These are phyloP conservation scores for Hypoxylon sp. DNA, from an alignment of 2,329 filamentous ascomycete genomes.

Conservation along the genomic window DNA sequence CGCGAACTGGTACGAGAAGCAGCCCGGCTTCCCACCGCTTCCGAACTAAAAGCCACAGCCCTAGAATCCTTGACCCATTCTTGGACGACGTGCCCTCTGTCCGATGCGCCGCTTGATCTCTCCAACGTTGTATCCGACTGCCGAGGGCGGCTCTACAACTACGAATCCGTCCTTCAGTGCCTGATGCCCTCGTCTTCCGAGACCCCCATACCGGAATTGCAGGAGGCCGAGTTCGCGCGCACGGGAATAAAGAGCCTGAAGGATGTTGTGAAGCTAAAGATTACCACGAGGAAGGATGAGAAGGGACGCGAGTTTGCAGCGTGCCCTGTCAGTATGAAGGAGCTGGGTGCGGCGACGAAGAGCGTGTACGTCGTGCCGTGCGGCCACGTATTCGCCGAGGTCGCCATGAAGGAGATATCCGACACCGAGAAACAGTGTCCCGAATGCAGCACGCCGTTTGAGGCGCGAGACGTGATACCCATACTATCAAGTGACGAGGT, in stretches of 20 bases:
- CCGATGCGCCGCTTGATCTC: slow-evolving; percentile 76
- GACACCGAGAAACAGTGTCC: slow-evolving; percentile 65
- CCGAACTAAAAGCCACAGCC: slow-evolving; percentile 88
- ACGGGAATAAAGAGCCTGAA: slow-evolving; percentile 81
- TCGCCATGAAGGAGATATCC: slow-evolving; percentile 82
- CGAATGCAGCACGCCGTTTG: slow-evolving; percentile 82
- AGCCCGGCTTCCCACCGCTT: slow-evolving; percentile 82
- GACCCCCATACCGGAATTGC: slow-evolving; percentile 59
- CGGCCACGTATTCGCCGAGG: slow-evolving; percentile 92
- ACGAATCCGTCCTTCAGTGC: slow-evolving; percentile 83
- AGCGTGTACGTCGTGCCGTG: slow-evolving; percentile 93
- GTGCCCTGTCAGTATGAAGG: slow-evolving; percentile 89
- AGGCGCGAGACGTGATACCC: slow-evolving; percentile 80
- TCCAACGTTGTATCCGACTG: slow-evolving; percentile 86
- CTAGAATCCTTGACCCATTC: slow-evolving; percentile 87
- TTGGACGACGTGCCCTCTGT: slow-evolving; percentile 91
- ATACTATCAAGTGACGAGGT: slow-evolving; percentile 79
- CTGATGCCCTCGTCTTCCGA: slow-evolving; percentile 75
- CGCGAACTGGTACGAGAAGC: slow-evolving; percentile 96
- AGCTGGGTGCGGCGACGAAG: slow-evolving; percentile 81
- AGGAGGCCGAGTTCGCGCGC: slow-evolving; percentile 57
- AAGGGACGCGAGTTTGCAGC: slow-evolving; percentile 70
- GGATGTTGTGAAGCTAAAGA: slow-evolving; percentile 89
- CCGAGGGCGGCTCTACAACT: slow-evolving; percentile 90
- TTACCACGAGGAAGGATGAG: slow-evolving; percentile 64